A percentile compares a stretch with the other conserved stretches of the same genome.
Evolutionary conservation across 2,329 filamentous ascomycete genomes (phyloP).

Genomic region (Penicillium rolfsii): DNA sequence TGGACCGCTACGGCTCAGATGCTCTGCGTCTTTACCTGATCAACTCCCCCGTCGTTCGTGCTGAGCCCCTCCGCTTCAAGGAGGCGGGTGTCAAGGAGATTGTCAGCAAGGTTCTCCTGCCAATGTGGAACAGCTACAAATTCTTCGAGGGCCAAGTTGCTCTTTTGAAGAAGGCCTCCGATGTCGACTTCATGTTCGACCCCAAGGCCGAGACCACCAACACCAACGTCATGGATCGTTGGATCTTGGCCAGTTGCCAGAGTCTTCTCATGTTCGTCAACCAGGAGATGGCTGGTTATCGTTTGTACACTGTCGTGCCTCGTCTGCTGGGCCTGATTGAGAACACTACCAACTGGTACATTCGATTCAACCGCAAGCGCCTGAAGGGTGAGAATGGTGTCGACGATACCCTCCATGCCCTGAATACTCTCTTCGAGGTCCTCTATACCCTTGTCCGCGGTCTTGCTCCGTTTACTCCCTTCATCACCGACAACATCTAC

Average conservation of each 20-base stretch:
- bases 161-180: conserved; percentile 82
- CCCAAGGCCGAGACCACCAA: conserved; percentile 74
- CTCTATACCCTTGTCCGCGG: conserved; percentile 85
- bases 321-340: conserved; percentile 82
- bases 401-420: conserved; percentile 82
- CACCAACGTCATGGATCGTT: conserved; percentile 91
- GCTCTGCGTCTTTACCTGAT: conserved; percentile 93
- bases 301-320: conserved; percentile 89
- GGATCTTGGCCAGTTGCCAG: conserved; percentile 92
- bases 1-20: conserved; percentile 87
- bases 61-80: conserved; percentile 88
- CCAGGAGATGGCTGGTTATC: conserved; percentile 81
- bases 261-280: conserved; percentile 90
- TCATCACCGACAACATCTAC: conserved; percentile 95
- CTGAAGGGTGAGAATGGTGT: conserved; percentile 87
- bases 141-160: conserved; percentile 91
- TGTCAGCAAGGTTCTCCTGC: conserved; percentile 85
- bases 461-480: conserved; percentile 92
- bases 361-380: conserved; percentile 87
- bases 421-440: conserved; percentile 94
- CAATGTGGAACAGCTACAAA: conserved; percentile 95
- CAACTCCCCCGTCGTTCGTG: conserved; percentile 92
- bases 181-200: conserved; percentile 77
- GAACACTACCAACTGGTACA: conserved; percentile 98
- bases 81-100: conserved; percentile 93